These are phyloP conservation scores for Aspergillus tanneri DNA, from an alignment of 2,329 filamentous ascomycete genomes.

Conservation along the genomic window DNA sequence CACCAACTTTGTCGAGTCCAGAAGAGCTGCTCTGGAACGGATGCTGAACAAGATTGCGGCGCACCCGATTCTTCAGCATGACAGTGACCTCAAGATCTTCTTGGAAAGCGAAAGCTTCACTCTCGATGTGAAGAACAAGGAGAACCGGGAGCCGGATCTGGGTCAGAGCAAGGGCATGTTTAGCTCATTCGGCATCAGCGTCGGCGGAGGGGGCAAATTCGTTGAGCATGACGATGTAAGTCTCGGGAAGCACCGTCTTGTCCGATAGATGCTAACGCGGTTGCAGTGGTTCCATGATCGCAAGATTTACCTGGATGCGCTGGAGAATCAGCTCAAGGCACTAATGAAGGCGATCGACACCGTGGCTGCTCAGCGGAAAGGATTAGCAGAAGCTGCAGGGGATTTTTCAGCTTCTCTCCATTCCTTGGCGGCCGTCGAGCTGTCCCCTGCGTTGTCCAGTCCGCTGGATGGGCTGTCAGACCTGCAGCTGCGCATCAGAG, in stretches of 20 bases:
- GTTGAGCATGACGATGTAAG: conserved; percentile 94
- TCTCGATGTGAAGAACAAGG: conserved; percentile 95
- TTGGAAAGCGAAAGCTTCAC: conserved; percentile 95
- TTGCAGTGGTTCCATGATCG: conserved; percentile 94
- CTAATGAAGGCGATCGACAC: conserved; percentile 91
- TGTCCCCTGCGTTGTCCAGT: conserved; percentile 82
- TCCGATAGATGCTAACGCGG: conserved; percentile 27
- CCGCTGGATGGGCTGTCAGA: conserved; percentile 90
- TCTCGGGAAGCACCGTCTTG: not conserved
- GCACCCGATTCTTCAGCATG: conserved; percentile 87
- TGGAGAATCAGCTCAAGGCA: conserved; percentile 87
- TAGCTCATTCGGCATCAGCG: conserved; percentile 75
- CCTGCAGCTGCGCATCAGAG: conserved; percentile 87
- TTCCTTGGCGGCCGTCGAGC: conserved; percentile 84
- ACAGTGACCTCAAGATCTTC: conserved; percentile 92
- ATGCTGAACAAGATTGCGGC: conserved; percentile 96
- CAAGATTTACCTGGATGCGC: conserved; percentile 86
- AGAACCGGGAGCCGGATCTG: conserved; percentile 80
- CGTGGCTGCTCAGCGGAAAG: conserved; percentile 88
- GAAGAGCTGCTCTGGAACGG: conserved; percentile 86
- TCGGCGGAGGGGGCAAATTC: conserved; percentile 79
- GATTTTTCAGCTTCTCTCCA: conserved; percentile 95
- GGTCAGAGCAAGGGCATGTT: conserved; percentile 92
- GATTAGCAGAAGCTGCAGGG: conserved; percentile 85
- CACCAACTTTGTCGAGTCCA: conserved; percentile 90